Evolutionary conservation across 2,329 filamentous ascomycete genomes (phyloP), one percentile per base, ranked within the genome.

Genomic region (Fusarium sp.): DNA sequence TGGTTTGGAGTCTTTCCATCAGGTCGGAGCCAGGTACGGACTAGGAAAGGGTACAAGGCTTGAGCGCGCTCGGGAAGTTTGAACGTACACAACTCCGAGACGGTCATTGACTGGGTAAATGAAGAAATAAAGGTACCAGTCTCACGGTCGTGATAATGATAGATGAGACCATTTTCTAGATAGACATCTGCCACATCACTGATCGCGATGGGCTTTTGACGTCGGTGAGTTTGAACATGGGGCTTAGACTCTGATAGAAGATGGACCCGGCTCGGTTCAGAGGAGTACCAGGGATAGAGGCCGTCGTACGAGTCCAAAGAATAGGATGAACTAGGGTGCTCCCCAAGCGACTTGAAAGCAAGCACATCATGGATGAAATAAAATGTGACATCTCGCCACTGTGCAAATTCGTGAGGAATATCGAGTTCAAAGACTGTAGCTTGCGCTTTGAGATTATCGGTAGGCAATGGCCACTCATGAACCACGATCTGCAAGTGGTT

Each of bases 401-500:
- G 46, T 0, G 70, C 70, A 33, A 86, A 83, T 1, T 13, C n/a
- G 0, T 13, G 0, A 0, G 87, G 86, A 0, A 81, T 60, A 0
- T 65, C 56, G 0, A 89, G 75, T 62, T 90, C 87, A 35, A 90
- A 90, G 0, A 89, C 78, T 0, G 80, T 80, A 0, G 84, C 76
- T 63, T 85, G 82, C 0, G 80, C 80, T 15, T 78, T 27, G 0
- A 65, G n/a, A 0, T 43, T 1, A 1, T 78, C 17, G 0, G 41
- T 30, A 0, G 86, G 82, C 0, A 90, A 75, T 0, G 87, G 87
- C 85, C 85, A 89, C 69, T 90, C 88, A 61, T 87, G 78, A 10
- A 86, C 71, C 0, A 41, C 1, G 9, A 90, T 88, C 0, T 25
- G 37, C 0, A 90, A 56, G 0, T 5, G 3, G 0, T 77, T 45